Percentiles rank a stretch among this genome's conserved stretches.
Evolutionary conservation across 495 filamentous ascomycete species (phyloP).

Genomic region (Podospora sp.): DNA sequence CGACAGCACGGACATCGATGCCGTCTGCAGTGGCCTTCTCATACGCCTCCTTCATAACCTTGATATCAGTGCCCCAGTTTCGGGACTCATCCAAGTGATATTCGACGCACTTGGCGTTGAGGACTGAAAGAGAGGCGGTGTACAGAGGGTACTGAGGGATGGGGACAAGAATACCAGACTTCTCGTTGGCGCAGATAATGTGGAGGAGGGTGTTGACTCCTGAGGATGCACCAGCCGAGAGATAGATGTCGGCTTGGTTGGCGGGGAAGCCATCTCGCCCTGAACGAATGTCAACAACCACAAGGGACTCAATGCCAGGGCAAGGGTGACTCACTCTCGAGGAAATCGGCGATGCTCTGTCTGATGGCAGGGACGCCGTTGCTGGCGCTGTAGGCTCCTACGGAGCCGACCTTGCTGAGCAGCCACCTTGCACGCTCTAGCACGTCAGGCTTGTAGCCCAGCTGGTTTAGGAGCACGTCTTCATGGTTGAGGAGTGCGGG

Average conservation of each 20-base stretch:
- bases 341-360: conserved; percentile 87
- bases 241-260: conserved; percentile 76
- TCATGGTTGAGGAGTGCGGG: conserved; percentile 78
- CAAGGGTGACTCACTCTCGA: conserved; percentile 62
- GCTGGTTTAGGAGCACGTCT: conserved; percentile 63
- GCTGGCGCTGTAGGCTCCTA: conserved; percentile 94
- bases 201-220: conserved; percentile 92
- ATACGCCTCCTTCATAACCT: conserved; percentile 69
- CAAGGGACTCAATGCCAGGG: neutral
- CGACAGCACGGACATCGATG: conserved; percentile 85
- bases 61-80: conserved; percentile 84
- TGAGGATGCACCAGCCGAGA: conserved; percentile 87
- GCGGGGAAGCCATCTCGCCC: conserved; percentile 85
- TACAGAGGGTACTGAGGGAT: conserved; percentile 99
- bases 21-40: conserved; percentile 71
- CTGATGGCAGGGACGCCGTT: conserved; percentile 84
- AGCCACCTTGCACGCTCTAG: conserved; percentile 78
- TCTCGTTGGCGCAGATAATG: conserved; percentile 78
- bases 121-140: conserved; percentile 85
- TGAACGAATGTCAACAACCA: conserved; percentile 31
- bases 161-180: conserved; percentile 85
- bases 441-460: conserved; percentile 88
- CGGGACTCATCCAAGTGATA: conserved; percentile 87
- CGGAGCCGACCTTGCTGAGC: conserved; percentile 79
- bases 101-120: conserved; percentile 85